Conservation (phyloP, 371 early-diverging fungal genomes). For the Paraphysoderma sedebokerense region DNA sequence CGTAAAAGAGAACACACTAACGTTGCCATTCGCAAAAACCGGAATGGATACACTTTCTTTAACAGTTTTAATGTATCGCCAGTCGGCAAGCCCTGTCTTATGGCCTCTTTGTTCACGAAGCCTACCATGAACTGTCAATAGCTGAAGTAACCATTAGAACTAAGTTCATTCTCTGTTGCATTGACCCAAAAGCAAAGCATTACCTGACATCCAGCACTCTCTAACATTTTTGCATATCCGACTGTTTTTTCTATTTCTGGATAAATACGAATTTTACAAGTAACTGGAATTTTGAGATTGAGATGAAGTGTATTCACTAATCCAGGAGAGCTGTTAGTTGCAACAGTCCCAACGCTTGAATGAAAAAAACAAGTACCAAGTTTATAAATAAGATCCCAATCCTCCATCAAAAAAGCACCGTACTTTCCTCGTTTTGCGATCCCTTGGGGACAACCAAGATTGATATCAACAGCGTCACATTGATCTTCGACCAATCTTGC, state of each 20-base stretch:
- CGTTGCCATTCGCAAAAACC: slow-evolving; percentile 94
- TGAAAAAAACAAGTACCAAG: slow-evolving; percentile 19
- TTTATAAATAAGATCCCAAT: slow-evolving; percentile 72
- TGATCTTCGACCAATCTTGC: slow-evolving; percentile 65
- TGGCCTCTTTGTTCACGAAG: slow-evolving; percentile 93
- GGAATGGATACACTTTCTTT: slow-evolving; percentile 65
- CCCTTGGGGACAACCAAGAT: slow-evolving; percentile 95
- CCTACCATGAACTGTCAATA: slow-evolving; percentile 94
- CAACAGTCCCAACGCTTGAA: slow-evolving; percentile 7
- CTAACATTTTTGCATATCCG: slow-evolving; percentile 92
- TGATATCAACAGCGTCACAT: slow-evolving; percentile 94
- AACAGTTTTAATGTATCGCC: slow-evolving; percentile 89
- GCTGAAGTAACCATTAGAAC: slow-evolving; percentile 6
- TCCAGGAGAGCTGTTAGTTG: too few relatives aligned
- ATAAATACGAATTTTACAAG: slow-evolving; percentile 94
- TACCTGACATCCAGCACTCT: slow-evolving; percentile 75
- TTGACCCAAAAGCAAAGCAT: background rate
- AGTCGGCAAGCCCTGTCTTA: slow-evolving; percentile 91
- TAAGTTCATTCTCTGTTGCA: background rate
- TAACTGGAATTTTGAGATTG: slow-evolving; percentile 85
- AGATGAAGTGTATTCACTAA: slow-evolving; percentile 50
- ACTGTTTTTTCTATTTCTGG: slow-evolving; percentile 81
- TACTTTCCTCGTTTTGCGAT: slow-evolving; percentile 92
- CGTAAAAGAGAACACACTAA: background rate
- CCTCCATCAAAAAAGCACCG: slow-evolving; percentile 92